Base-by-base conservation (phyloP, 1,139 yeast species). In the Kodamaea fungicola region DNA sequence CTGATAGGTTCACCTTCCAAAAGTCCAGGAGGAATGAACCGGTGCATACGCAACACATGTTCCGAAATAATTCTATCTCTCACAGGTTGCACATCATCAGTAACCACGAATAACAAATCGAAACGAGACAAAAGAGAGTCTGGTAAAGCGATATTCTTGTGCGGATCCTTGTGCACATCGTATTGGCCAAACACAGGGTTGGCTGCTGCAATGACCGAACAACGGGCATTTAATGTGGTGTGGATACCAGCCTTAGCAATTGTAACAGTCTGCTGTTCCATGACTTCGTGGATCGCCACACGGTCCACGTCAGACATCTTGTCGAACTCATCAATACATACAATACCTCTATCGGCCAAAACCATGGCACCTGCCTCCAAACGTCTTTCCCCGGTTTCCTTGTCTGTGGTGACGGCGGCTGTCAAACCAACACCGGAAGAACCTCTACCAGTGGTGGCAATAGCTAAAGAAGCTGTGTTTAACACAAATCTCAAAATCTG, bases 301-400 rank as follows among this genome's bases (percentile, higher is more conserved):
- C 98, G 78, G 65, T 92, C 99, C 23, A 82, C 78, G 59, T 94
- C 98, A 44, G 88, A 83, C 99, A 92, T 92, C 62, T 92, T 92
- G 67, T 92, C 98, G 56, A 92, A 92, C 69, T 92, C 98, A 72
- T 92, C 98, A 56, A 92, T 94, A 76, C 98, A 92, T 31, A 92
- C 97, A 43, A 94, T 76, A 47, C 99, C 99, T 50, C 97, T 74
- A 62, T 92, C 98, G 8, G 97, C 99, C 46, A 94, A 70, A 32
- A 92, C 98, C 98, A 92, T 92, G 3, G 99, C 99, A 72, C 99
- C 99, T 1, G 98, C 99, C 63, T 94, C 98, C 47, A 92, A 70
- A 51, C 96, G 76, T 56, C 97, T 75, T 66, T 92, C 99, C 37
- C 98, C 98, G 1, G 98, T 92, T 61, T 92, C 98, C 54, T 83